These are phyloP conservation scores for Neocallimastix lanati DNA, from an alignment of 192 early-diverging fungal species.

Conservation along the genomic window DNA sequence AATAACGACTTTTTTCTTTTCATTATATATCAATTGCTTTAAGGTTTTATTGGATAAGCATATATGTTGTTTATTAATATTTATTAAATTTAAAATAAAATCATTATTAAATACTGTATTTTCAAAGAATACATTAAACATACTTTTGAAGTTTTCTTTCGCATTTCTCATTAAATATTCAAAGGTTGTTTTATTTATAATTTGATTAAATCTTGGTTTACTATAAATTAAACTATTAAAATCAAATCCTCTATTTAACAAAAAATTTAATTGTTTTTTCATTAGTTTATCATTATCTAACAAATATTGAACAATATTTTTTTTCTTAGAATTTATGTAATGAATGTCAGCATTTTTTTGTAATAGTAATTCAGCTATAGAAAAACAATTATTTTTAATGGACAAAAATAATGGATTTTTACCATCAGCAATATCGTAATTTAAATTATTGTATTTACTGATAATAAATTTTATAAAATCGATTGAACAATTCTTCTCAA, in stretches of 20 bases:
- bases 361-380: neutral
- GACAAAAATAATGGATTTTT: neutral
- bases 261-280: neutral
- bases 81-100: neutral
- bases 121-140: neutral
- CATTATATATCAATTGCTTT: neutral
- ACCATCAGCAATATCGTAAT: neutral
- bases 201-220: too few relatives aligned
- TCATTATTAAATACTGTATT: neutral
- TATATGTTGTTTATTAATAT: neutral
- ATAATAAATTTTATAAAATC: neutral
- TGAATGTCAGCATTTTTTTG: neutral
- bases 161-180: neutral
- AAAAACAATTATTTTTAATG: neutral
- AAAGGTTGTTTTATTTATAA: neutral
- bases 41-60: neutral
- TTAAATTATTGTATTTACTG: neutral
- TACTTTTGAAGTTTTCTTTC: neutral
- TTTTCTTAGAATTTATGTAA: neutral
- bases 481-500: neutral
- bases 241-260: neutral
- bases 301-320: neutral
- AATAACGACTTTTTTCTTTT: neutral
- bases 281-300: neutral
- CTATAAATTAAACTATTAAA: neutral